phyloP scores from a whole-genome alignment of 2,329 filamentous ascomycete species.

The Teratosphaeria pseudoeucalypti region DNA sequence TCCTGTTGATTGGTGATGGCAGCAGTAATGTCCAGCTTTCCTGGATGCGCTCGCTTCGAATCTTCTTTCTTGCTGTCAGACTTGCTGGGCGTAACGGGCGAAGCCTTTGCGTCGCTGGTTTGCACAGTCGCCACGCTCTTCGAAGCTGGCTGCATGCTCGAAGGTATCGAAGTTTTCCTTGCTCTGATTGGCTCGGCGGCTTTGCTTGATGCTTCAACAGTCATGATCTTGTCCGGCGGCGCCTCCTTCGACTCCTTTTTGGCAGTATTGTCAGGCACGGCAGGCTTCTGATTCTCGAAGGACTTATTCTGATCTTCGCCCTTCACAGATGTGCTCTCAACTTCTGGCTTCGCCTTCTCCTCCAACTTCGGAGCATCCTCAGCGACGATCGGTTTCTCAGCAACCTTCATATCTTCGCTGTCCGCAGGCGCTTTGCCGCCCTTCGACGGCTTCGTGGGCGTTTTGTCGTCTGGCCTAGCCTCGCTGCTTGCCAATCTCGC shows the following conservation, averaged over 20 bases:
- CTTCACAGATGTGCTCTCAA: background rate
- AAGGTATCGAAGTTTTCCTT: constrained; percentile 2
- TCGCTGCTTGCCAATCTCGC: constrained; percentile 1
- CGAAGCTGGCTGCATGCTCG: constrained; percentile 4
- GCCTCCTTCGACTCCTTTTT: background rate
- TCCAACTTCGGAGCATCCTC: constrained; percentile 1
- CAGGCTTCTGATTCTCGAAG: background rate
- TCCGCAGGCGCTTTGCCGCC: constrained; percentile 9
- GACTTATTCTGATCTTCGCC: background rate
- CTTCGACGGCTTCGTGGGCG: constrained; percentile 11
- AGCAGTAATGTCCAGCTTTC: constrained; percentile 38
- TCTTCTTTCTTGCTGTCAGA: constrained; percentile 6
- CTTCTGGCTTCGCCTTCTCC: background rate
- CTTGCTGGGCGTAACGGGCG: constrained; percentile 10
- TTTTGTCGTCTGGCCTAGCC: constrained; percentile 2
- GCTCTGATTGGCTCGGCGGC: background rate
- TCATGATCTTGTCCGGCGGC: background rate
- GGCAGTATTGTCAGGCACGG: background rate
- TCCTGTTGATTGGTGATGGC: constrained; percentile 21
- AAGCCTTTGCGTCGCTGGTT: constrained; percentile 5
- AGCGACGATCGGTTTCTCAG: background rate
- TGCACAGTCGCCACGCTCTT: constrained; percentile 7
- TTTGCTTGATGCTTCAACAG: background rate
- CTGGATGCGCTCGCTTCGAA: constrained; percentile 30
- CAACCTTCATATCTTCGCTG: background rate